Evolutionary conservation across 768 basidiomycete species (phyloP), one percentile per base, ranked within the genome.

Genomic region (Jaapia argillacea): DNA sequence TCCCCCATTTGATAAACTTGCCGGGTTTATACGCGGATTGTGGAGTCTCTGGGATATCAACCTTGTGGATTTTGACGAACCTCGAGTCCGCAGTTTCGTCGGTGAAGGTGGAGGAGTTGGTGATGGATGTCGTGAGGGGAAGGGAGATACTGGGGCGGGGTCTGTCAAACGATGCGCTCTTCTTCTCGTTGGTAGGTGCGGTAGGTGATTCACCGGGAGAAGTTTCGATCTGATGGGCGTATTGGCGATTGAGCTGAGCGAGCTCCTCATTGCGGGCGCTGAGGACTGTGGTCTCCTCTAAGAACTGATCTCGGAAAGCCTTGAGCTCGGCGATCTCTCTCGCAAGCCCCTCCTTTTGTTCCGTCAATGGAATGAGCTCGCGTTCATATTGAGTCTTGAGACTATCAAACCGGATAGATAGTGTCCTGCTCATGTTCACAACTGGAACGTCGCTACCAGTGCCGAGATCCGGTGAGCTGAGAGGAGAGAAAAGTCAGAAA

Each of bases 261-360:
- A 99, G 72, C 58, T 93, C 88, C 54, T 93, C 91, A 63, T 98
- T 98, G 39, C 91, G 79, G 4, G 81, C 81, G 57, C 89, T 90
- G 40, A 99, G 73, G 18, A 82, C 81, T 0, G 90, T 84, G 1
- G 91, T 87, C 65, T 99, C 96, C 55, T 94, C 93, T 31, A 93
- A 65, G 62, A 86, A 85, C 33, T 82, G 74, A 50, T 96, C 91
- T 24, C 89, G 78, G 1, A 85, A 79, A 13, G 85, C 83, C 56
- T 80, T 81, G 40, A 99, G 79, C 53, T 98, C 93, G 2, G 71
- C 67, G 44, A 97, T 80, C 62, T 98, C 94, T 37, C 89, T 72
- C 18, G 68, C 58, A 23, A 98, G 66, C 2, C 70, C 69, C 53
- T 96, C 90, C 20, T 84, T 82, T 61, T 96, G 79, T 43, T 81